phyloP scores from a whole-genome alignment of 23 red algal genomes.

The Chondrus crispus region DNA sequence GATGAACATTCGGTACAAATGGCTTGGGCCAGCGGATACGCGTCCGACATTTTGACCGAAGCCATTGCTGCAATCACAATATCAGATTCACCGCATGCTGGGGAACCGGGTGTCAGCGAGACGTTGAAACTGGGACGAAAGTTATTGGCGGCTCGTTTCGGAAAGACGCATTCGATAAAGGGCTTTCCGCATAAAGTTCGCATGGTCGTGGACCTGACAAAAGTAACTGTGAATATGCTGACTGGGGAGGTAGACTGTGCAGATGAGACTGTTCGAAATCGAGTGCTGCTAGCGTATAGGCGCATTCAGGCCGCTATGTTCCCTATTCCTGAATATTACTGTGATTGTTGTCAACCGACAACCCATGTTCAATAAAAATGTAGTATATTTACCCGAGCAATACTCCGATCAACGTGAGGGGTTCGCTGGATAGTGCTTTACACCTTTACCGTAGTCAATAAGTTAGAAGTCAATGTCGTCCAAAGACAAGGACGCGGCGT shows the following conservation, averaged over 20 bases:
- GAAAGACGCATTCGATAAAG: constrained; percentile 37
- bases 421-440: constrained; percentile 1
- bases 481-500: constrained; percentile 69
- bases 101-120: constrained; percentile 23
- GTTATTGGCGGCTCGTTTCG: constrained; percentile 87
- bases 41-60: constrained; percentile 68
- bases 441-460: too few species aligned
- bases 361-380: neutral
- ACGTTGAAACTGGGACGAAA: constrained; percentile 65
- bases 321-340: constrained; percentile 94
- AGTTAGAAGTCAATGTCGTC: constrained; percentile 94
- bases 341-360: constrained; percentile 65
- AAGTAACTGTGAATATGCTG: constrained; percentile 80
- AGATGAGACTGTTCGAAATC: constrained; percentile 50
- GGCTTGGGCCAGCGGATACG: constrained; percentile 61
- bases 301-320: constrained; percentile 87
- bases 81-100: constrained; percentile 47
- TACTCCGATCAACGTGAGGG: neutral
- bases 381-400: too few species aligned
- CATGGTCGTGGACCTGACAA: constrained; percentile 64
- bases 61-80: constrained; percentile 52
- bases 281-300: constrained; percentile 75
- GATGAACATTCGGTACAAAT: constrained; percentile 50
- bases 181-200: constrained; percentile 39
- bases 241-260: constrained; percentile 81